Base-by-base conservation (phyloP, 805 yeast species). In the Clavispora asparagi region DNA sequence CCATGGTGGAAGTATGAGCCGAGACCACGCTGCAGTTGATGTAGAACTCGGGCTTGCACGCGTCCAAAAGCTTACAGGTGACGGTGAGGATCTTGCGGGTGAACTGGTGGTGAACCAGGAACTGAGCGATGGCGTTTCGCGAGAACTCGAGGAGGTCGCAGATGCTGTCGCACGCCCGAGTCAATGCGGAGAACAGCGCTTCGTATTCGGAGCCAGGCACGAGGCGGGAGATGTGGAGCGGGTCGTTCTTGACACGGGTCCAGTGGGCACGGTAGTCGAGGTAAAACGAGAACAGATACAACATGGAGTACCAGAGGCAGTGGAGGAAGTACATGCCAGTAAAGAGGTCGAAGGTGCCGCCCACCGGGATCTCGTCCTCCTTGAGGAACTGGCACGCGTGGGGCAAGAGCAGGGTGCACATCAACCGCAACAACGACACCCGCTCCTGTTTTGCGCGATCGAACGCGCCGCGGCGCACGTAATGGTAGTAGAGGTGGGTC, bases 261-360 rank as follows among this genome's bases (percentile, higher is more conserved):
- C 30, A 27, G 17, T 16, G 32, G 25, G 41, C 41, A 10, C 28
- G 17, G 42, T 33, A 41, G 44, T 35, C 39, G 27, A 41, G 28
- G 33, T 33, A 41, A 17, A 35, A 4, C 11, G 26, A 11, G 32
- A 38, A 41, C 25, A 41, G n/a, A 35, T 16, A 27, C 36, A 36
- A 16, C 29, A 17, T 25, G 26, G 33, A 16, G 27, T 37, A 41
- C 41, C 14, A 14, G 12, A 42, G 17, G n/a, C 40, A 42, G 14
- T 43, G 30, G 27, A 26, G 26, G 5, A 31, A 43, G 19, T 26
- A 8, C 13, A 23, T 16, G 23, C 13, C n/a, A 29, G 37, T 16
- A 12, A 39, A 11, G 13, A 43, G 27, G 26, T 43, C 46, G 5
- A 38, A 33, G n/a, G 42, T 13, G 33, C 46, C 38, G 7, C 11